Evolutionary conservation across 2,329 filamentous ascomycete species (phyloP).

Genomic region (Colletotrichum sp.): DNA sequence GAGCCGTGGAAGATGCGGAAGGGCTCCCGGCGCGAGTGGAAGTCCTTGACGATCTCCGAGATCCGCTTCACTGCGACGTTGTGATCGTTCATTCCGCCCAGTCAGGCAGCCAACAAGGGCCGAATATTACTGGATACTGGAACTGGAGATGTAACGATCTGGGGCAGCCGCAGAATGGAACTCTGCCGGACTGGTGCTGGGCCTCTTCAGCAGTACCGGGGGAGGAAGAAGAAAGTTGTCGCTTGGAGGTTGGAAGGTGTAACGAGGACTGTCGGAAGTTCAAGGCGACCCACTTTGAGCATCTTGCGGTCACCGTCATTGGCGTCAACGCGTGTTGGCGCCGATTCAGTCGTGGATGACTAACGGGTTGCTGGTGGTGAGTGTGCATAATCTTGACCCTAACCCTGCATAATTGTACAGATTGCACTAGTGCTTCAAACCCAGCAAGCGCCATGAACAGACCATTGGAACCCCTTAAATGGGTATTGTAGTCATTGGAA

Average conservation of each 20-base stretch:
- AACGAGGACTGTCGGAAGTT: slow-evolving; percentile 9
- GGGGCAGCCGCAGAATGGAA: not conserved
- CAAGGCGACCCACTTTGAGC: not conserved
- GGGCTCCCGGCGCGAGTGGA: slow-evolving; percentile 49
- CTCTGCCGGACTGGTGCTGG: not conserved
- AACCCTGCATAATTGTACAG: slow-evolving; percentile 4
- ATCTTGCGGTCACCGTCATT: not conserved
- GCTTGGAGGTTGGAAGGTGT: not conserved
- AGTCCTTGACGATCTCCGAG: slow-evolving; percentile 46
- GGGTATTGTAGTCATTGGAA: not conserved
- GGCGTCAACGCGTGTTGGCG: not conserved
- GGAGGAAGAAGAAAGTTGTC: not conserved
- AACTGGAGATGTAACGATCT: not conserved
- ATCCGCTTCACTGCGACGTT: slow-evolving; percentile 47
- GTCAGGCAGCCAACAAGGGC: not conserved
- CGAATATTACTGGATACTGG: not conserved
- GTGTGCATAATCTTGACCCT: not conserved
- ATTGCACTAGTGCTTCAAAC: not conserved
- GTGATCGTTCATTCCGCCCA: slow-evolving; percentile 48
- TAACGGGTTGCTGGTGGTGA: not conserved
- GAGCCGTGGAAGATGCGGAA: slow-evolving; percentile 81
- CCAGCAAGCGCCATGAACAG: not conserved
- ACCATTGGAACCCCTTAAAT: not conserved
- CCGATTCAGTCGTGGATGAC: not conserved
- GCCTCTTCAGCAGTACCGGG: not conserved